Percentiles rank a stretch among this genome's conserved stretches.
phyloP scores from a whole-genome alignment of 2,329 filamentous ascomycete species.

The Stachybotrys chlorohalonatus region DNA sequence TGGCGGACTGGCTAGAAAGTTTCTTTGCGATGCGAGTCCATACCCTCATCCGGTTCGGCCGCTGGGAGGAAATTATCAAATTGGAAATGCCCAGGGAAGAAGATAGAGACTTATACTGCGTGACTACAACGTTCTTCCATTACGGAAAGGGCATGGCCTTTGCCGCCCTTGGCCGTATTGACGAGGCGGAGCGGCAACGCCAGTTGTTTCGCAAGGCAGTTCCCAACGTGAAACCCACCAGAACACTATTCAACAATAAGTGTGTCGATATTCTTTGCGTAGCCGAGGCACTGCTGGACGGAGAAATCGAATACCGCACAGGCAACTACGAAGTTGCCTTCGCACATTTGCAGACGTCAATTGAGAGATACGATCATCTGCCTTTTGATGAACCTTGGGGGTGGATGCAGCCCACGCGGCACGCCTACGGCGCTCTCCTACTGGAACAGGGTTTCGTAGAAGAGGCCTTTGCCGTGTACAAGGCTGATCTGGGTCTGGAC shows the following conservation, averaged over 20 bases:
- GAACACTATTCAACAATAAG: constrained; percentile 40
- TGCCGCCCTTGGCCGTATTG: constrained; percentile 46
- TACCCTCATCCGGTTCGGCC: constrained; percentile 63
- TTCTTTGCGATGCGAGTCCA: constrained; percentile 62
- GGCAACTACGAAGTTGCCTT: constrained; percentile 52
- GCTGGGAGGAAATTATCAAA: constrained; percentile 56
- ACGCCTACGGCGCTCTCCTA: constrained; percentile 61
- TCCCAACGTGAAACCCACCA: constrained; percentile 42
- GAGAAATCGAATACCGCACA: constrained; percentile 63
- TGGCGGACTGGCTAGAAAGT: constrained; percentile 72
- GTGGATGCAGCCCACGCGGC: constrained; percentile 68
- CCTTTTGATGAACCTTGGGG: constrained; percentile 70
- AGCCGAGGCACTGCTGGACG: constrained; percentile 59
- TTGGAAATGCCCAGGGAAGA: constrained; percentile 47
- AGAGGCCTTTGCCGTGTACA: constrained; percentile 48
- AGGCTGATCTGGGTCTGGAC: constrained; percentile 51
- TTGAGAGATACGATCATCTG: constrained; percentile 51
- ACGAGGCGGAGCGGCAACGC: constrained; percentile 44
- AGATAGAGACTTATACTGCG: constrained; percentile 55
- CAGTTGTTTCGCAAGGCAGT: constrained; percentile 41
- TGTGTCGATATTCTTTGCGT: constrained; percentile 50
- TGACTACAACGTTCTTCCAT: constrained; percentile 57
- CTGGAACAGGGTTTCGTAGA: constrained; percentile 55
- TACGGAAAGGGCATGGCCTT: constrained; percentile 62
- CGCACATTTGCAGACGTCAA: constrained; percentile 44